phyloP scores from a whole-genome alignment of 2,329 filamentous ascomycete species.

The Alternaria hordeiaustralica region DNA sequence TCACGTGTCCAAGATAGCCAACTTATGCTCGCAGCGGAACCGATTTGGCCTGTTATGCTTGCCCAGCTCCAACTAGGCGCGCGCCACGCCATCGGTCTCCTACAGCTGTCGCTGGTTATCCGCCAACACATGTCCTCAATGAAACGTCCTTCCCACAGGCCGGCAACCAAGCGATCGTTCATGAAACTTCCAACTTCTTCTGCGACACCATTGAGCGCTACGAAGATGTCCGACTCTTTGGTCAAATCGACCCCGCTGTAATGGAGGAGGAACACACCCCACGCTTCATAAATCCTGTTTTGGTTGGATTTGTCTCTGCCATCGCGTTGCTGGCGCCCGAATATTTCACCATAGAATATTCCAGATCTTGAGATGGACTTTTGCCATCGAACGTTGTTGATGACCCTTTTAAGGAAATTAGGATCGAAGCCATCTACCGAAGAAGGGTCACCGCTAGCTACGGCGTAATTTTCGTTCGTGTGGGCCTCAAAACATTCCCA shows the following conservation, averaged over 20 bases:
- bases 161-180: neutral
- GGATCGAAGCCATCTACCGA: neutral
- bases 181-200: neutral
- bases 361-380: neutral
- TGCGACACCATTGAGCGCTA: neutral
- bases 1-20: too few species aligned
- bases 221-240: neutral
- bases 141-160: neutral
- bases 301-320: rapidly evolving
- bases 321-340: too few species aligned
- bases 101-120: rapidly evolving
- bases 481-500: neutral
- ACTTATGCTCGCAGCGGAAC: too few species aligned
- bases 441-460: neutral
- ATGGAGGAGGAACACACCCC: rapidly evolving
- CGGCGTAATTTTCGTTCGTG: neutral
- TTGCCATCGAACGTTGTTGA: neutral
- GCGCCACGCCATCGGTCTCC: neutral
- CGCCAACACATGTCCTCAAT: neutral
- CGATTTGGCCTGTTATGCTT: neutral
- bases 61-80: neutral
- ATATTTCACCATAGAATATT: too few species aligned
- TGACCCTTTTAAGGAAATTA: neutral
- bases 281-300: neutral
- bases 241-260: neutral